Conservation (phyloP, 2,329 filamentous ascomycete species). For the Pyricularia sp. region DNA sequence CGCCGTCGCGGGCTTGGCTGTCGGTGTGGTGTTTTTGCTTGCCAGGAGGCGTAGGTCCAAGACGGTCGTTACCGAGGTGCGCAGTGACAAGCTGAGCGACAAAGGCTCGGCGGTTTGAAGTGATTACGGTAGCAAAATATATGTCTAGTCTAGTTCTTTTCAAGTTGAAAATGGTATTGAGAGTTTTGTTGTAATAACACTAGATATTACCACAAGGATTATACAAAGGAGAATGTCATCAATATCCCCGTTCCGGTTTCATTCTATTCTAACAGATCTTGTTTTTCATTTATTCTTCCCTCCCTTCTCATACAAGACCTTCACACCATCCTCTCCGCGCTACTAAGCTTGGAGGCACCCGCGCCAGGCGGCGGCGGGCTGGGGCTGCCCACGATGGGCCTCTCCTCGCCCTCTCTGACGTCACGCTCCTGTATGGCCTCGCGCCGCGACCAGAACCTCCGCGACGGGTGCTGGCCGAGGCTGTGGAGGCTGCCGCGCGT, state of each 20-base stretch:
- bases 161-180: neutral
- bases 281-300: neutral
- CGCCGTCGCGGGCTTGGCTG: neutral
- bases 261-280: neutral
- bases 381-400: neutral
- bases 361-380: neutral
- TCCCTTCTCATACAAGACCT: neutral
- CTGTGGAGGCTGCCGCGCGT: neutral
- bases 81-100: neutral
- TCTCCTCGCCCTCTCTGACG: neutral
- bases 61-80: neutral
- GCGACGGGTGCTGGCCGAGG: neutral
- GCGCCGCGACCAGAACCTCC: neutral
- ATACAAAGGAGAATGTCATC: neutral
- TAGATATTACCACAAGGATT: neutral
- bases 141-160: neutral
- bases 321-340: neutral
- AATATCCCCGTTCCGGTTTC: neutral
- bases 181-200: neutral
- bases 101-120: neutral
- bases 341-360: neutral
- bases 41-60: neutral
- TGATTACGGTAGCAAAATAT: neutral
- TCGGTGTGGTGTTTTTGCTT: neutral
- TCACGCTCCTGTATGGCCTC: neutral